These are phyloP conservation scores for Geotrichum siamense DNA, from an alignment of 1,139 yeast species.

Conservation along the genomic window DNA sequence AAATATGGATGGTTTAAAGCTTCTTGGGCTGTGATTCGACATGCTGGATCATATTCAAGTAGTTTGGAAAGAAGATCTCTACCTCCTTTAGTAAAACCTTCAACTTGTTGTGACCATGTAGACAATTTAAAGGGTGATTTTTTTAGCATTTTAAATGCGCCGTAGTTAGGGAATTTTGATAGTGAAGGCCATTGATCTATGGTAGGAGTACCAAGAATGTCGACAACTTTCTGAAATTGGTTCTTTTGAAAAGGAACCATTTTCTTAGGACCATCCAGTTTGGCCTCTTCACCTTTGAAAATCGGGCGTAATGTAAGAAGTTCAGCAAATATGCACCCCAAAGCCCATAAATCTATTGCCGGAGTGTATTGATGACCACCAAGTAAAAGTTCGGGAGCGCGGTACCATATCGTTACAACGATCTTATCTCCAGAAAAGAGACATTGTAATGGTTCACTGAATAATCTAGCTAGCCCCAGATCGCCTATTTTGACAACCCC, in stretches of 20 bases:
- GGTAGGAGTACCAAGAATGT: slow-evolving; percentile 84
- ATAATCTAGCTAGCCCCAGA: slow-evolving; percentile 86
- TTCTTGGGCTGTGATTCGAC: slow-evolving; percentile 64
- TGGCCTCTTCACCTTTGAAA: slow-evolving; percentile 93
- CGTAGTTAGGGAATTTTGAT: slow-evolving; percentile 76
- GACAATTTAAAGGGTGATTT: slow-evolving; percentile 60
- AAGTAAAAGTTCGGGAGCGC: slow-evolving; percentile 87
- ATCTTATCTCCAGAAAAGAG: slow-evolving; percentile 93
- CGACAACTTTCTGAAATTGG: slow-evolving; percentile 83
- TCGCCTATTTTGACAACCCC: slow-evolving; percentile 96
- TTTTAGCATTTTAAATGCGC: slow-evolving; percentile 57
- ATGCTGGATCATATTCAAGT: slow-evolving; percentile 77
- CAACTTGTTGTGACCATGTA: slow-evolving; percentile 74
- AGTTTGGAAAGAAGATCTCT: slow-evolving; percentile 53
- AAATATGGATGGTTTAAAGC: slow-evolving; percentile 76
- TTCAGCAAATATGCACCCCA: slow-evolving; percentile 94
- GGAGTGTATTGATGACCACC: slow-evolving; percentile 95
- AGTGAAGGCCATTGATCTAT: slow-evolving; percentile 68
- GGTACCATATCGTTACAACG: slow-evolving; percentile 96
- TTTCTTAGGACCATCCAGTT: slow-evolving; percentile 76
- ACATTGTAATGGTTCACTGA: slow-evolving; percentile 82
- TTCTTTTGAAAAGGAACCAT: slow-evolving; percentile 90
- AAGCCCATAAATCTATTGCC: slow-evolving; percentile 94
- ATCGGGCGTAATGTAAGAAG: slow-evolving; percentile 81
- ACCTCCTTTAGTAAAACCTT: slow-evolving; percentile 43